Evolutionary conservation across 768 basidiomycete genomes (phyloP), one percentile per base, ranked within the genome.

Genomic region (Tylopilus sp.): DNA sequence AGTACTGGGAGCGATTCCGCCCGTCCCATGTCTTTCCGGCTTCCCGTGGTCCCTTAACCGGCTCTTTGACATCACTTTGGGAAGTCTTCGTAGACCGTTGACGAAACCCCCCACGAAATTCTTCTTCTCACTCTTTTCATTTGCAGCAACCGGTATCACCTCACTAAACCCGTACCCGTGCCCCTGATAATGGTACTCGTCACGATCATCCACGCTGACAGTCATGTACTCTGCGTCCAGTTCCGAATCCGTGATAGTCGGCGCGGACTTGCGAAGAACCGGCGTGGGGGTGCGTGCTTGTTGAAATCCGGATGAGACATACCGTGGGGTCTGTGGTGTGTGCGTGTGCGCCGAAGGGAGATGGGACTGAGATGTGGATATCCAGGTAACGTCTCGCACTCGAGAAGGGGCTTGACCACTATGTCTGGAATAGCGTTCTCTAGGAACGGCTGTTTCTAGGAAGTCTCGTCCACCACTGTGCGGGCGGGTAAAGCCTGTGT

Each of bases 151-250:
- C 8, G 61, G 55, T 41, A 58, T n/a, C 31, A 48, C 61, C 52
- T 68, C 68, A 46, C 45, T 61, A 54, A 59, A 52, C 8, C 70
- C 68, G 46, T 64, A 48, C 10, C 51, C 60, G 41, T 70, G 61
- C 17, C 56, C 54, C 16, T 44, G 52, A 53, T 54, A 52, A 24
- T 57, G 25, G 40, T 43, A 54, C 3, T 67, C 67, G 28, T 59
- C 63, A 21, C 53, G 52, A 43, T 60, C 58, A 5, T 62, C 63
- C 6, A 70, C 58, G 25, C 53, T 67, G 56, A 70, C 65, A 6
- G 68, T 70, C 68, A 70, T 71, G 50, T 70, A 70, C 43, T 71
- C 70, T 41, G 66, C 66, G 24, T 68, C 67, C 17, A 69, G 28
- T 17, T 70, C 68, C 8, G 68, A 68, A 36, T 70, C 68, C 26